Base-by-base conservation (phyloP, 106 monocot genomes). In the Triglochin maritima region DNA sequence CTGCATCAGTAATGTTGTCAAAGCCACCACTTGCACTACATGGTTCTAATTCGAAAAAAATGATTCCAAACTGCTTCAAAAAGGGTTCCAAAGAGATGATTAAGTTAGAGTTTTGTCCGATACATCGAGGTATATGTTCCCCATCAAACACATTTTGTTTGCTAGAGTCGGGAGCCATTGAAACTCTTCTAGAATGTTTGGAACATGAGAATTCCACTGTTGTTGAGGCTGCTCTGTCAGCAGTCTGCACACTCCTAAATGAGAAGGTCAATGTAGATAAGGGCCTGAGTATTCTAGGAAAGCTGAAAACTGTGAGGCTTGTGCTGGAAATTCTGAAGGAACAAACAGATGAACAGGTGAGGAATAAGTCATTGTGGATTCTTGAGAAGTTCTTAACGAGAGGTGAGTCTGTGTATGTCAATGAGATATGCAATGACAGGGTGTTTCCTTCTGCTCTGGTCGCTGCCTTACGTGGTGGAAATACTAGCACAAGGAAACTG, bases 91-190 rank as follows among this genome's bases (percentile, higher is more conserved):
- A 46, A n/a, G 66, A 56, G 67, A 15, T 49, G 29, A 56, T 57
- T 65, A 58, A 46, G 49, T 14, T 71, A 6, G 55, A 16, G 29
- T 16, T 62, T 2, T 89, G 88, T 77, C 77, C 77, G 9, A 73
- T 85, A 10, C 88, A 89, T 75, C 64, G 63, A n/a, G 80, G 85
- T 4, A 65, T 63, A 11, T 89, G 88, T 64, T 85, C 73, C 1
- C 44, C 56, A 4, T 59, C 74, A 4, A 64, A 16, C 41, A 85
- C 82, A 47, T 89, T 89, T 78, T 89, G 88, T 66, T 45, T 89
- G 44, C 5, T 85, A 16, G 80, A 82, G 56, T 55, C 85, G 17
- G 50, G 58, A 7, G 77, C 88, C 3, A 65, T 80, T 16, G 82
- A 80, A 67, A 69, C 65, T 57, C 82, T 89, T 7, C 50, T 85